phyloP scores from a whole-genome alignment of 371 early-diverging fungal genomes.

The Saksenaea oblongispora region DNA sequence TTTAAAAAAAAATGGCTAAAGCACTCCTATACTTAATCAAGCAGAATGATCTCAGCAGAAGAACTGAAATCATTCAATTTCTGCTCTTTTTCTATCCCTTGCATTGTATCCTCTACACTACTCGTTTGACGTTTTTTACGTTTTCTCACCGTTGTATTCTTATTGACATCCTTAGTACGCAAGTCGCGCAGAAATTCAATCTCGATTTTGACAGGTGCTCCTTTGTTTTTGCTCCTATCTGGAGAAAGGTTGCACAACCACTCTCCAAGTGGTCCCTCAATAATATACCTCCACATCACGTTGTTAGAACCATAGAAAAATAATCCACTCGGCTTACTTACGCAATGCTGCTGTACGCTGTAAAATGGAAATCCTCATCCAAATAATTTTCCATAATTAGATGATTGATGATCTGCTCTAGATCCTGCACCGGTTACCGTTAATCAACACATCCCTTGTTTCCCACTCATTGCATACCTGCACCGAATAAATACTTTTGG shows the following conservation, averaged over 20 bases:
- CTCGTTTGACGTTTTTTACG: not conserved
- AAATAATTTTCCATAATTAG: conserved; percentile 51
- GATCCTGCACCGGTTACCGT: conserved; percentile 25
- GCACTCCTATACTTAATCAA: not conserved
- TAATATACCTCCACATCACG: conserved; percentile 11
- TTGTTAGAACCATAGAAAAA: not conserved
- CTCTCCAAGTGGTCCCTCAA: conserved; percentile 11
- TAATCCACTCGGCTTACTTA: no score
- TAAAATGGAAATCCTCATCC: conserved; percentile 59
- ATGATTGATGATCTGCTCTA: conserved; percentile 55
- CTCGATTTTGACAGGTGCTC: not conserved
- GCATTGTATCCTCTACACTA: not conserved
- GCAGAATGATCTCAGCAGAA: not conserved
- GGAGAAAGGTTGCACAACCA: not conserved
- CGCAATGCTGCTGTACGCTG: conserved; percentile 57
- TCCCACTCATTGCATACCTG: conserved; percentile 12
- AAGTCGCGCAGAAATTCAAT: not conserved
- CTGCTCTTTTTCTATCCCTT: not conserved
- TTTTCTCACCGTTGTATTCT: not conserved
- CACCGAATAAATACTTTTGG: conserved; percentile 32
- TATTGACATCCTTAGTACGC: not conserved
- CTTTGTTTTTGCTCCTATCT: not conserved
- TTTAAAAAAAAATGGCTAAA: not conserved
- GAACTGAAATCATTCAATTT: not conserved
- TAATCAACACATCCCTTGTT: not conserved